Base-by-base conservation (phyloP, 2,329 filamentous ascomycete species). In the Scedosporium boydii region DNA sequence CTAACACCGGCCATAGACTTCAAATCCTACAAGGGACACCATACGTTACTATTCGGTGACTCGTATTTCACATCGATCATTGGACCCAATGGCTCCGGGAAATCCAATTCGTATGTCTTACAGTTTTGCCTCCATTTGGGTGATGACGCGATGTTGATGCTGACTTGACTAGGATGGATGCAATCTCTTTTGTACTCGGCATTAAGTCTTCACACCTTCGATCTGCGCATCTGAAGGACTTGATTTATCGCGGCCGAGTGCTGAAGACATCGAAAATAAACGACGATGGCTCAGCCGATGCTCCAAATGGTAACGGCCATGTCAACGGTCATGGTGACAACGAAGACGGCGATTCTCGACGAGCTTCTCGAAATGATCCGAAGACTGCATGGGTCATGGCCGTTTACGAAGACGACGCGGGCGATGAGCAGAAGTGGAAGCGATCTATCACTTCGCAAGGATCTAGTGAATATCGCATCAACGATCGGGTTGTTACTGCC, bases 11-110 rank as follows among this genome's bases (percentile, higher is more conserved):
- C 23, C 58, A 29, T 70, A 95, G 90, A 99, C 80, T 99, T 99
- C 86, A 99, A 99, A 80, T 98, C 95, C 69, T 99, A 99, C 81
- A 96, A 96, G 76, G 95, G 93, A 63, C 93, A 97, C 70, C 95
- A 99, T 78, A 88, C 86, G 64, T 86, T 99, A 55, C 85, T 97
- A 61, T 97, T 99, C 70, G 93, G 93, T 71, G 93, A 99, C 78
- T 96, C 93, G 2, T 98, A 97, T 77, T 99, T 99, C 76, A 99
- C 95, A 59, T 99, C 95, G 51, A 97, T 99, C 72, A 98, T 99
- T 72, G 95, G 96, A 5, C 95, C 95, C 73, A 99, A 99, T 93
- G 95, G 95, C 80, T 98, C 95, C 42, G 95, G 95, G 67, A 99
- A 99, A 77, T 99, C 95, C 21, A 99, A 99, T 75, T 96, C 93